phyloP scores from a whole-genome alignment of 768 basidiomycete species.

The Boletus barrowsii region DNA sequence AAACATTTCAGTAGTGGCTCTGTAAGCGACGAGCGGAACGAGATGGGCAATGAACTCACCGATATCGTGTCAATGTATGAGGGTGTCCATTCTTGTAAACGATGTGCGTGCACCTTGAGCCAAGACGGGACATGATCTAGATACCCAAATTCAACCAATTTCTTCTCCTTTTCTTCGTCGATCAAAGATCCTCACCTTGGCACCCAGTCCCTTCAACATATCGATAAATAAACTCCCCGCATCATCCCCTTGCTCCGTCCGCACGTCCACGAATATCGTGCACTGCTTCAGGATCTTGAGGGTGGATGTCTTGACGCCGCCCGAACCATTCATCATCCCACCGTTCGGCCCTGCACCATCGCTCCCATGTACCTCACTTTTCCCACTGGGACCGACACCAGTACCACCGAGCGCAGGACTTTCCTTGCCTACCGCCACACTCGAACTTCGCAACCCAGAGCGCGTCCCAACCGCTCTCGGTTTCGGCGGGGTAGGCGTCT shows the following conservation, averaged over 20 bases:
- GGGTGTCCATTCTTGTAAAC: constrained; percentile 80
- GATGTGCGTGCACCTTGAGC: constrained; percentile 77
- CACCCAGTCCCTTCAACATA: constrained; percentile 77
- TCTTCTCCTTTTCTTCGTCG: background rate
- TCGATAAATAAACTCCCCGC: constrained; percentile 79
- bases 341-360: constrained; percentile 15
- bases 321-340: constrained; percentile 18
- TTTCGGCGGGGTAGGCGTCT: constrained; percentile 34
- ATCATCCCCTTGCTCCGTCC: constrained; percentile 71
- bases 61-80: constrained; percentile 70
- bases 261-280: constrained; percentile 81
- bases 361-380: constrained; percentile 17
- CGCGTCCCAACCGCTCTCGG: constrained; percentile 45
- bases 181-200: constrained; percentile 52
- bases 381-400: constrained; percentile 27
- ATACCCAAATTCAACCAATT: background rate
- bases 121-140: constrained; percentile 62
- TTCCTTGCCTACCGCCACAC: constrained; percentile 23
- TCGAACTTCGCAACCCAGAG: constrained; percentile 45
- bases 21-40: background rate
- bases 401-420: constrained; percentile 32
- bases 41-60: constrained; percentile 38
- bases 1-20: background rate
- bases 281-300: constrained; percentile 68
- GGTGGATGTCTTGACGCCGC: constrained; percentile 28